phyloP scores from a whole-genome alignment of 2,329 filamentous ascomycete species.

The Neophaeococcomyces aloes region DNA sequence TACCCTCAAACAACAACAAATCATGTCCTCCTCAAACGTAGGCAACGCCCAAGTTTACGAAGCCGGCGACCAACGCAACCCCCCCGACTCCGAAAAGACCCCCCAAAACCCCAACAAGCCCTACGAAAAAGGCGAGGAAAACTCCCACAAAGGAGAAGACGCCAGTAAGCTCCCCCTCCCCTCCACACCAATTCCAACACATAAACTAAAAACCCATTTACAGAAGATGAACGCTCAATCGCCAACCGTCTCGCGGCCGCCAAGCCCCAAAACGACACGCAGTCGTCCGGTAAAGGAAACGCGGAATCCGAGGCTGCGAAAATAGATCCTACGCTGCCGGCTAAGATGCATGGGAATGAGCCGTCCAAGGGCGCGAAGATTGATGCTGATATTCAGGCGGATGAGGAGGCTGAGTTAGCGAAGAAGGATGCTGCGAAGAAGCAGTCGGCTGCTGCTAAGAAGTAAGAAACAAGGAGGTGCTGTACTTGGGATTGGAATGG shows the following conservation, averaged over 20 bases:
- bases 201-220: not conserved
- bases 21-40: slow-evolving; percentile 56
- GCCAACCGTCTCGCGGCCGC: slow-evolving; percentile 34
- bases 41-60: slow-evolving; percentile 59
- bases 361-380: slow-evolving; percentile 39
- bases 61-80: slow-evolving; percentile 63
- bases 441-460: not conserved
- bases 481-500: too few relatives aligned
- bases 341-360: slow-evolving; percentile 35
- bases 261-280: slow-evolving; percentile 15
- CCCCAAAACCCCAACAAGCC: slow-evolving; percentile 31
- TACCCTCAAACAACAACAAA: too few relatives aligned
- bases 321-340: slow-evolving; percentile 32
- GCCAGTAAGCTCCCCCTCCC: slow-evolving; percentile 51
- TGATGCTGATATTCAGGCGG: slow-evolving; percentile 34
- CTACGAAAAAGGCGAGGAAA: slow-evolving; percentile 61
- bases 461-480: too few relatives aligned
- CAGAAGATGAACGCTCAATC: slow-evolving; percentile 37
- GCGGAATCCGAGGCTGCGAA: slow-evolving; percentile 24
- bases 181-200: too few relatives aligned
- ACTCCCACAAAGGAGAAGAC: slow-evolving; percentile 59
- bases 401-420: slow-evolving; percentile 34
- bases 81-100: slow-evolving; percentile 38
- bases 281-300: slow-evolving; percentile 11
- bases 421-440: slow-evolving; percentile 30